Evolutionary conservation across 2,329 filamentous ascomycete genomes (phyloP), one percentile per base, ranked within the genome.

Genomic region (Trichoderma koningii): DNA sequence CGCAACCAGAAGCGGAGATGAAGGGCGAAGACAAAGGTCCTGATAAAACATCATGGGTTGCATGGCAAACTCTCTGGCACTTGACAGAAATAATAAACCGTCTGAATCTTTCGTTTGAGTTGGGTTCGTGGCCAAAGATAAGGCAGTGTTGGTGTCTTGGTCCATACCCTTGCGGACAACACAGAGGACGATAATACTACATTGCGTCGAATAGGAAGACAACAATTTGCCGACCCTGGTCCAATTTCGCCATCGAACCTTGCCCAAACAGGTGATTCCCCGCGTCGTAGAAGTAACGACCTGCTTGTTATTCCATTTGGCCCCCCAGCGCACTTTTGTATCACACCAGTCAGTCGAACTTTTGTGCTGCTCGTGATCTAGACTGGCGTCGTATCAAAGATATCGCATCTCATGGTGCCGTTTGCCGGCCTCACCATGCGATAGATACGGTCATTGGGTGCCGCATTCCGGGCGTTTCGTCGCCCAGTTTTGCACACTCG

Each of bases 321-420:
- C 3, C 28, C 23, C 23, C 10, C 15, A 15, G 30, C 38, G 55
- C n/a, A 47, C 55, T 48, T 48, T 48, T 59, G 42, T 21, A 59
- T 15, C 42, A 30, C 42, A 47, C n/a, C 34, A 10, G 21, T 21
- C 42, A 7, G 41, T 14, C 41, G 55, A 23, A 56, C 55, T 56
- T 56, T 56, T 56, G 55, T 59, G 12, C 44, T 21, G 28, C 28
- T 48, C 44, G 55, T 59, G 55, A 59, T 59, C 44, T 9, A 19
- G 23, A 12, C 15, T 12, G 42, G 41, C 17, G 26, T 48, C 19
- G n/a, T 21, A 2, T 9, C 19, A n/a, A 17, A 23, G 10, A 47
- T 14, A 15, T 12, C 12, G 12, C 34, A 47, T 5, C 5, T 15
- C 10, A n/a, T 15, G 6, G 41, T 57, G 52, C 52, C 38, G 52